phyloP scores from a whole-genome alignment of 225 moss, liverwort and hornwort genomes.

The Bryum argenteum region DNA sequence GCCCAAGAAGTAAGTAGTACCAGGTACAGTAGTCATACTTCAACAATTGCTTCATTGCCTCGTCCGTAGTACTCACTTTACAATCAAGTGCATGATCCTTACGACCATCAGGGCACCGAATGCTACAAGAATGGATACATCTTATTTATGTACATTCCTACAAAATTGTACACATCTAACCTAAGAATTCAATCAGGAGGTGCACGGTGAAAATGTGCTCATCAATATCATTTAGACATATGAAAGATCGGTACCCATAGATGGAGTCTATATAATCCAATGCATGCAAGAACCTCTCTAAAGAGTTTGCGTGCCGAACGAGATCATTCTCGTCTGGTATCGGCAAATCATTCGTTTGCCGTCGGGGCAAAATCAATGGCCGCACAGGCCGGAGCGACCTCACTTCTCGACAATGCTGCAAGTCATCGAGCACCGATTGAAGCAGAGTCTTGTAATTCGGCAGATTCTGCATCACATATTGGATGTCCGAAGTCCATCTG shows the following conservation, averaged over 20 bases:
- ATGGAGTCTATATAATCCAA: neutral
- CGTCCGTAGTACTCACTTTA: no score
- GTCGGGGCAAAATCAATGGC: neutral
- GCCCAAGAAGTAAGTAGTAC: no score
- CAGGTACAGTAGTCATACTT: no score
- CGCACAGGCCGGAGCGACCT: neutral
- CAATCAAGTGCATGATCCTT: no score
- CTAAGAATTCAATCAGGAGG: conserved; percentile 4
- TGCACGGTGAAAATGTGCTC: neutral
- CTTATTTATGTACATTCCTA: no score
- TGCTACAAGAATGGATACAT: no score
- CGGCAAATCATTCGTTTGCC: no score
- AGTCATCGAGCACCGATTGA: neutral
- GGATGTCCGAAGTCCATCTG: neutral
- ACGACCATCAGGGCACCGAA: no score
- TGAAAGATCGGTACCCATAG: no score
- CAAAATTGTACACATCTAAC: neutral
- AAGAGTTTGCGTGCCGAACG: neutral
- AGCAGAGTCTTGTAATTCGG: neutral
- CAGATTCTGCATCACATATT: neutral
- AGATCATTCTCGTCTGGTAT: neutral
- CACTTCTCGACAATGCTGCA: neutral
- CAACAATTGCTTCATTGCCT: no score
- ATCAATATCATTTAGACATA: neutral
- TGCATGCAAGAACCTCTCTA: neutral